Percentiles rank a stretch among this genome's conserved stretches.
These are phyloP conservation scores for Pythium guiyangense DNA, from an alignment of 352 stramenopile genomes.

Conservation along the genomic window DNA sequence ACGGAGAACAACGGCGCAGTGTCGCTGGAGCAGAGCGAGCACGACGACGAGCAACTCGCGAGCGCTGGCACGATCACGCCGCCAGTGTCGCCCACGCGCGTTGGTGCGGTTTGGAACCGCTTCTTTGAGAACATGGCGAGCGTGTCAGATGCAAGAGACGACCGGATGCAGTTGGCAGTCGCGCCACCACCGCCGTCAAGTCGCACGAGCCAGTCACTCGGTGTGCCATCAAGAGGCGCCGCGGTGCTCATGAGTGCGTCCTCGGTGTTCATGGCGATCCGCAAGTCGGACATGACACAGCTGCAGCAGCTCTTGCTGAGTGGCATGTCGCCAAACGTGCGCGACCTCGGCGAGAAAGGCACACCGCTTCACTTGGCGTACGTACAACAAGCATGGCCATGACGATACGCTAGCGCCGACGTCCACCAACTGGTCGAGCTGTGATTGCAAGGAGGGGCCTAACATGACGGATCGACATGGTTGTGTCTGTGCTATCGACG, in stretches of 20 bases:
- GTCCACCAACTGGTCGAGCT: not conserved
- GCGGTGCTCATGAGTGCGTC: not conserved
- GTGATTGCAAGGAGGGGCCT: not conserved
- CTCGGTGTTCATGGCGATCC: constrained; percentile 47
- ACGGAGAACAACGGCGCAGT: not conserved
- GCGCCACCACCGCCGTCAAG: not conserved
- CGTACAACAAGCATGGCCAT: not conserved
- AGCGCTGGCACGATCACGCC: not conserved
- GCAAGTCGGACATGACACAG: constrained; percentile 32
- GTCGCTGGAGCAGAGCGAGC: not conserved
- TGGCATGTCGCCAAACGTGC: constrained; percentile 49
- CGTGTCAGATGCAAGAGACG: not conserved
- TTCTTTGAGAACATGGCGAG: constrained; percentile 70
- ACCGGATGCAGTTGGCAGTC: constrained; percentile 1
- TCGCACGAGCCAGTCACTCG: not conserved
- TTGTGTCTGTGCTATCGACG: not conserved
- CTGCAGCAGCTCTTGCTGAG: constrained; percentile 45
- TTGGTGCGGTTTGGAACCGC: constrained; percentile 67
- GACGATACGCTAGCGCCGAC: not conserved
- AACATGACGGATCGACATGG: constrained; percentile 1
- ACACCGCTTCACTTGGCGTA: constrained; percentile 73
- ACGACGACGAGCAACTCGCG: not conserved
- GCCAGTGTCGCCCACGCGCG: constrained; percentile 30
- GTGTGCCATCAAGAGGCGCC: not conserved
- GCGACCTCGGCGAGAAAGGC: constrained; percentile 54